Evolutionary conservation across 495 filamentous ascomycete genomes (phyloP), one percentile per base, ranked within the genome.

Genomic region (Penicillium robsamsonii): DNA sequence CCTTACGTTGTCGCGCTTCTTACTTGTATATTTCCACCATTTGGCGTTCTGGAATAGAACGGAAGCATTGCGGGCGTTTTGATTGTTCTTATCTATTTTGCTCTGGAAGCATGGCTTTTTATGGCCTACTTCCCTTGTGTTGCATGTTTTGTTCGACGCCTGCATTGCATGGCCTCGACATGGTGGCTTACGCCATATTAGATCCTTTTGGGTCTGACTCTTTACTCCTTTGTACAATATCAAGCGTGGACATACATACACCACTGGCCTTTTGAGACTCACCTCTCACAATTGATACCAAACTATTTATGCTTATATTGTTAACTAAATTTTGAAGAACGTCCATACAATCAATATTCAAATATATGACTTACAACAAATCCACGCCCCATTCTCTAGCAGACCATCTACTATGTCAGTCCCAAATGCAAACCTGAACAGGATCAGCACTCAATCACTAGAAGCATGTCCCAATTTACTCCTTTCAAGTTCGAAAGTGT

Each of bases 21-120:
- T n/a, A 51, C 46, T 29, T 68, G 57, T 64, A 65, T 29, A 54
- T 63, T 61, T 61, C 43, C 55, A 53, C 30, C 63, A 56, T 55
- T 53, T 57, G 60, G 63, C 58, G 65, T 47, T 55, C 56, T 60
- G 46, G 63, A 43, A 55, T 63, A 66, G 63, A 68, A 56, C 20
- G 52, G 60, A 46, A 61, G 65, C 65, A 68, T 68, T 63, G 51
- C 54, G 41, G 65, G 65, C 60, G 65, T 66, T 68, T 57, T 37
- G 55, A 51, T 56, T 59, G 33, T 46, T 64, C 33, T 55, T 60
- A 25, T 52, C 15, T 54, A 15, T 38, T 52, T 29, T 56, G 4
- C 13, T 29, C 24, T 25, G 35, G 49, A 37, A 15, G 13, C 20
- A 24, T 35, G 41, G 29, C n/a, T 20, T 27, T 15, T 46, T 51